Percentiles rank a stretch among this genome's conserved stretches.
These are phyloP conservation scores for Calycina marina DNA, from an alignment of 2,329 filamentous ascomycete species.

Conservation along the genomic window DNA sequence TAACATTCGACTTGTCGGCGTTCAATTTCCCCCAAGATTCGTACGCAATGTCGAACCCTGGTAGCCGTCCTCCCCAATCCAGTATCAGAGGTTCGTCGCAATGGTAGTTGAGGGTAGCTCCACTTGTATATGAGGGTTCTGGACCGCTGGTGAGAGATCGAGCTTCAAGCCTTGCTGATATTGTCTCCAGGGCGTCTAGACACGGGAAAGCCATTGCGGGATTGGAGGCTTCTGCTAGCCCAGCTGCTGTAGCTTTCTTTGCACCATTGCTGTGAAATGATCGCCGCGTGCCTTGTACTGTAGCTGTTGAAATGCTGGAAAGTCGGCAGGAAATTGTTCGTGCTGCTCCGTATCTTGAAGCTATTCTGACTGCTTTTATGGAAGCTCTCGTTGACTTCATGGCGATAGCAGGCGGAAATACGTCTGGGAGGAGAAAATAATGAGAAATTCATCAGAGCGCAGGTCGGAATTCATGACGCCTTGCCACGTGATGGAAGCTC, in stretches of 20 bases:
- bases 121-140: conserved; percentile 87
- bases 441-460: too few species aligned
- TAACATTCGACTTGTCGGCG: conserved; percentile 68
- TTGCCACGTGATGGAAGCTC: too few species aligned
- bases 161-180: conserved; percentile 58
- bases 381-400: conserved; percentile 17
- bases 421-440: too few species aligned
- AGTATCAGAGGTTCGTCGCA: conserved; percentile 62
- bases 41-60: conserved; percentile 80
- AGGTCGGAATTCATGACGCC: too few species aligned
- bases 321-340: too few species aligned
- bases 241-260: conserved; percentile 8
- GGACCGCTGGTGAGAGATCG: conserved; percentile 61
- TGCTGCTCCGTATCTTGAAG: too few species aligned
- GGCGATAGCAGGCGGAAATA: too few species aligned
- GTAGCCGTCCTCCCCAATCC: conserved; percentile 90
- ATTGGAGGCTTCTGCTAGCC: conserved; percentile 42
- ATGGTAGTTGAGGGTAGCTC: conserved; percentile 65
- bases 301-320: too few species aligned
- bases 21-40: conserved; percentile 85
- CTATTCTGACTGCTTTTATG: conserved; percentile 11
- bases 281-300: conserved; percentile 3
- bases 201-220: conserved; percentile 83
- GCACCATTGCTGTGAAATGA: conserved; percentile 12
- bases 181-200: conserved; percentile 68